Evolutionary conservation across 495 filamentous ascomycete genomes (phyloP), one percentile per base, ranked within the genome.

Genomic region (Talaromyces wortmannii): DNA sequence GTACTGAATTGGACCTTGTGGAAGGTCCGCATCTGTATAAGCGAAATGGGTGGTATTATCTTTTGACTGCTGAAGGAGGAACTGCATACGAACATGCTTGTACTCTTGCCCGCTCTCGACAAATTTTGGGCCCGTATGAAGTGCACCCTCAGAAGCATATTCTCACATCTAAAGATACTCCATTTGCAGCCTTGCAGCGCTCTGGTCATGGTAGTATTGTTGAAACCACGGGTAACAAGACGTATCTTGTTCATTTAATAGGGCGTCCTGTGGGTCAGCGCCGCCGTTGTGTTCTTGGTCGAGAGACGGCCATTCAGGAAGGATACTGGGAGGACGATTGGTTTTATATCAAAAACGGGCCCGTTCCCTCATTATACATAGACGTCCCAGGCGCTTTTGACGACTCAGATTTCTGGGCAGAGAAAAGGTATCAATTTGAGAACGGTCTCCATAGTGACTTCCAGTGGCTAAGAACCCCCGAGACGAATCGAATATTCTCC

Each of bases 11-110:
- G 32, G 73, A 69, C 15, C 68, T 83, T 12, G 78, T 81, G 6
- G 84, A 88, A 61, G 84, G 78, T 1, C 82, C 84, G 10, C 84
- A 86, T 62, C 63, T 84, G 10, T 82, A 80, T 59, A 78, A 77
- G 67, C 68, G 73, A 46, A 76, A 80, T 59, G 77, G 72, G 10
- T 82, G 66, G 59, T 84, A 83, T 60, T 84, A 83, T 58, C 71
- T 84, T 4, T 57, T 79, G 12, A 82, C 78, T 29, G 82, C 79
- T 3, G 84, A 88, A 57, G 84, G 82, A 1, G 84, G 84, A 4
- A 87, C 83, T 1, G 83, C 73, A 4, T 76, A 79, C 51, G 65
- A 77, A 8, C 84, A 87, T 55, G 75, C 75, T 4, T 68, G 68
- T 44, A 80, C 78, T 10, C 64, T 84, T 4, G 76, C 76, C 0